Evolutionary conservation across 2,329 filamentous ascomycete species (phyloP), one percentile per base, ranked within the genome.

Genomic region (Helotiales sp.): DNA sequence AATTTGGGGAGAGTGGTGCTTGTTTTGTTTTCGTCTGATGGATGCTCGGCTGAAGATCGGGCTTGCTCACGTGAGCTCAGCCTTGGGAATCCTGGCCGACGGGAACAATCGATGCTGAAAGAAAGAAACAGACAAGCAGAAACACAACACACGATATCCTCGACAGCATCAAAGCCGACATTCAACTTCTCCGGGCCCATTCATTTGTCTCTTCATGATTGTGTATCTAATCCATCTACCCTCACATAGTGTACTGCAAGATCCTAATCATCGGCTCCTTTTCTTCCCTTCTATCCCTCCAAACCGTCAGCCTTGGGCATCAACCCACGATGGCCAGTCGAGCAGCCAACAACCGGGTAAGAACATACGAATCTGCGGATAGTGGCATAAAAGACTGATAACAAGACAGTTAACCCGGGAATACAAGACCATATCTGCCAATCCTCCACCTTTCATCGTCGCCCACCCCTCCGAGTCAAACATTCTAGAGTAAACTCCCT

Each of bases 401-500:
- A 17, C 24, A 0, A 20, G n/a, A 58, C 69, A 86, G 84, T 83
- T 90, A 67, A 87, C 86, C 64, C 84, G 86, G 69, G 88, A 91
- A 80, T 91, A 90, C 76, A 83, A 86, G 78, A 82, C 85, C 69
- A 89, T 91, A 69, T 83, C 86, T 75, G 85, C 87, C 75, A 95
- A 93, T 75, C 93, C 94, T 11, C 93, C 93, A 40, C 93, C 93
- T 62, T 97, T 93, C 81, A 97, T 97, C 75, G 85, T 88, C 60
- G 93, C 94, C 15, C 93, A 97, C 77, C 93, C 93, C 11, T 96
- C 93, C 45, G 94, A 97, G 72, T 86, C 87, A 49, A 97, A 97
- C 79, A 97, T 97, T 72, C 86, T 97, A 57, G 94, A 97, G 91
- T 93, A 81, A 68, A 87, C 79, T 43, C 7, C 28, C 26, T 55